These are phyloP conservation scores for Soucietia sequanensis DNA, from an alignment of 805 yeast species.

Conservation along the genomic window DNA sequence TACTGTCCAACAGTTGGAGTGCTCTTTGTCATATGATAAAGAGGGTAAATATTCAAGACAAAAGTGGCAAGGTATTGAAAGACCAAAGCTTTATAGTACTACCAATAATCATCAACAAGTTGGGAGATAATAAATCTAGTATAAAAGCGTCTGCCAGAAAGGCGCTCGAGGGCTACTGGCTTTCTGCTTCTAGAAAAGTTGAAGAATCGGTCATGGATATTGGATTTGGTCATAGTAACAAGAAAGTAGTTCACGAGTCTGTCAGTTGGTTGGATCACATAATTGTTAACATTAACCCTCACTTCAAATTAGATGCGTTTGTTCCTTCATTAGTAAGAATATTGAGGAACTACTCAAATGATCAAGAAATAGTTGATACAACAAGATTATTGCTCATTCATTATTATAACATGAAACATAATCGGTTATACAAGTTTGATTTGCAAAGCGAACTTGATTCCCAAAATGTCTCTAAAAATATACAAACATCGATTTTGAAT, in stretches of 20 bases:
- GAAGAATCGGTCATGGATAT: slow-evolving; percentile 43
- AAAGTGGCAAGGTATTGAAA: slow-evolving; percentile 34
- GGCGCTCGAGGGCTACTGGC: slow-evolving; percentile 55
- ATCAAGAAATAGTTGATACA: slow-evolving; percentile 13
- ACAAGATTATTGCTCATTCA: slow-evolving; percentile 19
- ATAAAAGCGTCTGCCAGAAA: slow-evolving; percentile 45
- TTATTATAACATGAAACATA: slow-evolving; percentile 28
- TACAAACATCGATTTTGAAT: slow-evolving; percentile 9
- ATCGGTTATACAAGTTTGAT: slow-evolving; percentile 44
- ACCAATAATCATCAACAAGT: slow-evolving; percentile 49
- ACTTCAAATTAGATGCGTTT: slow-evolving; percentile 28
- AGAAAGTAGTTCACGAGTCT: slow-evolving; percentile 40
- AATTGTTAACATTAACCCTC: slow-evolving; percentile 25
- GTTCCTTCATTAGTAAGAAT: slow-evolving; percentile 21
- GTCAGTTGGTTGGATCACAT: slow-evolving; percentile 45
- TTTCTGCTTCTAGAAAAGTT: slow-evolving; percentile 47
- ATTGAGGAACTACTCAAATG: slow-evolving; percentile 6
- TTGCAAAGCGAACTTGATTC: slow-evolving; percentile 40
- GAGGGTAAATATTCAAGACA: slow-evolving; percentile 58
- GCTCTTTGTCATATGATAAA: slow-evolving; percentile 56
- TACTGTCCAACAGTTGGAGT: slow-evolving; percentile 45
- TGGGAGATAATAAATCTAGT: slow-evolving; percentile 40
- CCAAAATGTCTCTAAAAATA: slow-evolving; percentile 24
- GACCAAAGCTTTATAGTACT: slow-evolving; percentile 44
- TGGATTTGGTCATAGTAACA: slow-evolving; percentile 41